Base-by-base conservation (phyloP, 2,329 filamentous ascomycete genomes). In the Plenodomus biglobosus region DNA sequence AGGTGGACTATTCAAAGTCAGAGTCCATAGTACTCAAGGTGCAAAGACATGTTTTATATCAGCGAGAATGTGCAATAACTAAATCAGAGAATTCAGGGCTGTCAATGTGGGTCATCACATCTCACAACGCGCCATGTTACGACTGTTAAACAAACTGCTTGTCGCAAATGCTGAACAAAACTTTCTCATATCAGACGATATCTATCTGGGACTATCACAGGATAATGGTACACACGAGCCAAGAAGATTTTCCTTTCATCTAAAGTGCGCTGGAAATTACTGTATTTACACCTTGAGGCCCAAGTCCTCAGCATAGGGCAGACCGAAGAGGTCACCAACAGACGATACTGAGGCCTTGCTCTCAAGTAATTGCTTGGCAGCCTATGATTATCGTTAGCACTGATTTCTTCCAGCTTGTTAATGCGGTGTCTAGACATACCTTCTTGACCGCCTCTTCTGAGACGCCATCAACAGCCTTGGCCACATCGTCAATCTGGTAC, bases 251-350 rank as follows among this genome's bases (percentile, higher is more conserved):
- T 66, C 8, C 27, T 60, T 60, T 51, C 63, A 58, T 58, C 55
- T 56, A 61, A 56, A 44, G 48, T 58, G 52, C 53, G 49, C 57
- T 53, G 53, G 56, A 51, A 18, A 55, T 42, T 52, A 54, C 55
- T 62, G 59, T 75, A 76, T 84, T 83, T 95, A 99, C 83, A 96
- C 90, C 74, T 86, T 90, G 71, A 99, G 83, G 65, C 92, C 95
- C 73, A 99, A 81, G 72, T 99, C 94, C 77, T 92, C 89, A 60
- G 91, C 94, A 72, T 87, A 99, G 48, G 94, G 94, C 71, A 99
- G 85, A 66, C 87, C 82, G 75, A 90, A 87, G 65, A 99, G 82
- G 73, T 99, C 94, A 74, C 94, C 94, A 55, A 97, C 91, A 50
- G 90, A 82, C 55, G 90, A 87, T 56, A 96, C 88, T 44, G 90